Evolutionary conservation across 306 rosid species (phyloP).

Genomic region (cucumber (Cucumis sativus)): Cucumber_9930_V3 NC_026657.2:32054001-32054500

Average conservation of each 20-base stretch:
- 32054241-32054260: conserved; percentile 78
- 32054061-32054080: conserved; percentile 40
- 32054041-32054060: conserved; percentile 78
- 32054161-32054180: neutral
- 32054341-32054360: neutral
- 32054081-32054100: conserved; percentile 63
- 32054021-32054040: conserved; percentile 36
- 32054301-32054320: conserved; percentile 77
- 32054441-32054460: conserved; percentile 71
- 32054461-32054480: conserved; percentile 77
- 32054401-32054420: conserved; percentile 56
- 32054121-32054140: conserved; percentile 93
- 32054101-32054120: conserved; percentile 73
- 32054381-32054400: conserved; percentile 30
- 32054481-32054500: conserved; percentile 72
- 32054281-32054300: conserved; percentile 79
- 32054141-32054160: conserved; percentile 18
- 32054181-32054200: too few relatives aligned
- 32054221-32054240: conserved; percentile 53
- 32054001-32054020: conserved; percentile 42
- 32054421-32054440: conserved; percentile 65
- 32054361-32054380: conserved; percentile 37
- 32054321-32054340: conserved; percentile 39
- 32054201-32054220: conserved; percentile 25
- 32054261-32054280: conserved; percentile 93